Percentiles rank a stretch among this genome's conserved stretches.
These are phyloP conservation scores for Malus sieversii DNA, from an alignment of 306 rosid species.

Conservation along the genomic window DNA sequence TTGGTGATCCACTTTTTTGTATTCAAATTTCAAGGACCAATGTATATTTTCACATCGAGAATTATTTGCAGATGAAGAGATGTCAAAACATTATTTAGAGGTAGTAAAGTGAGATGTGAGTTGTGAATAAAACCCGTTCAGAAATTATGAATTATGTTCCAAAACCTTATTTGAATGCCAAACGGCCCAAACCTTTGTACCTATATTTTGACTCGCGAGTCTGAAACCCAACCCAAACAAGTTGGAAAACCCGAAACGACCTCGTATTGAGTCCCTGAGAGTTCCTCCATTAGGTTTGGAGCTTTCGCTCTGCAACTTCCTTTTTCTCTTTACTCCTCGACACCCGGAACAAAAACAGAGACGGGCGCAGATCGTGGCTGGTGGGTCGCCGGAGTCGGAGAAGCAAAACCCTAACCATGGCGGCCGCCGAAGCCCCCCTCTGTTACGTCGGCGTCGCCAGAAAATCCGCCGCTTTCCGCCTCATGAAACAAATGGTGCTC, in stretches of 20 bases:
- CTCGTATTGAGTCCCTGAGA: not conserved
- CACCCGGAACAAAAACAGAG: not conserved
- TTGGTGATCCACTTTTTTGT: too few relatives aligned
- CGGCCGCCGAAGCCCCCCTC: slow-evolving; percentile 84
- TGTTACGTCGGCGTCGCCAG: slow-evolving; percentile 89
- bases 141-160: too few relatives aligned
- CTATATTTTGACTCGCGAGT: too few relatives aligned
- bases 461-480: slow-evolving; percentile 86
- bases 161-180: too few relatives aligned
- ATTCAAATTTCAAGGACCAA: too few relatives aligned
- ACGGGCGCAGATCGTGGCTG: slow-evolving; percentile 15
- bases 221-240: not conserved
- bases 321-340: not conserved
- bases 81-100: too few relatives aligned
- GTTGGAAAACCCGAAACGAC: not conserved
- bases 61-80: too few relatives aligned
- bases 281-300: not conserved
- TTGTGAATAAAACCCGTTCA: too few relatives aligned
- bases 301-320: not conserved
- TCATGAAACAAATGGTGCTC: slow-evolving; percentile 93
- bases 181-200: too few relatives aligned
- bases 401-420: slow-evolving; percentile 46
- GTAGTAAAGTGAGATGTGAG: too few relatives aligned
- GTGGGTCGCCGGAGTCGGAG: not conserved
- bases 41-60: too few relatives aligned